Evolutionary conservation across 2,329 filamentous ascomycete species (phyloP).

Genomic region (Beauveria rudraprayagi): DNA sequence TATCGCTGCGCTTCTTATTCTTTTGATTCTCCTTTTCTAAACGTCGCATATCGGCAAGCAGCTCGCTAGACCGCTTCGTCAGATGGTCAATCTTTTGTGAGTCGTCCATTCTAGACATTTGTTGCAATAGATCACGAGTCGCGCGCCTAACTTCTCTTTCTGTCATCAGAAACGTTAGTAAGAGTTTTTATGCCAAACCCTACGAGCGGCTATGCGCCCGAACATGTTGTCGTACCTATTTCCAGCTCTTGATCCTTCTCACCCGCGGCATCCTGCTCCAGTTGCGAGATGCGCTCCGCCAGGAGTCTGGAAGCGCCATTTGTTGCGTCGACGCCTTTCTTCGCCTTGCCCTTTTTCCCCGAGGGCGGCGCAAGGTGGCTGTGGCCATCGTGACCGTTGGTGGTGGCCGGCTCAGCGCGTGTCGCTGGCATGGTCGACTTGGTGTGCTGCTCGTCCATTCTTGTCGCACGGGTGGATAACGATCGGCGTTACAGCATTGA

Average conservation of each 20-base stretch:
- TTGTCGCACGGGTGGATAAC: constrained; percentile 12
- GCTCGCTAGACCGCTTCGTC: constrained; percentile 83
- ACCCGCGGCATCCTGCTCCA: constrained; percentile 86
- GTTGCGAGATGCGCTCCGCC: constrained; percentile 86
- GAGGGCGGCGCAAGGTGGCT: constrained; percentile 33
- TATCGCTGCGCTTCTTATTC: constrained; percentile 90
- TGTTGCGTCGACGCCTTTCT: constrained; percentile 76
- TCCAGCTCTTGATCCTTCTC: constrained; percentile 94
- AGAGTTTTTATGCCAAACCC: not conserved
- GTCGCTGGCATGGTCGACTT: constrained; percentile 28
- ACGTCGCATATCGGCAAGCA: constrained; percentile 90
- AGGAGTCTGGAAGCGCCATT: constrained; percentile 87
- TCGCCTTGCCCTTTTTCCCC: constrained; percentile 72
- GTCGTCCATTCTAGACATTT: constrained; percentile 86
- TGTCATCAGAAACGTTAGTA: constrained; percentile 31
- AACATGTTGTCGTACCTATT: constrained; percentile 59
- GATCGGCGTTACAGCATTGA: constrained; percentile 3
- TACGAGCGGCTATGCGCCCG: not conserved
- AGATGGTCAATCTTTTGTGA: constrained; percentile 86
- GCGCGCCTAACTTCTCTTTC: constrained; percentile 92
- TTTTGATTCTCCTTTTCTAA: constrained; percentile 90
- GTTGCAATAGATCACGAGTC: constrained; percentile 79
- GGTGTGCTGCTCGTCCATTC: constrained; percentile 15
- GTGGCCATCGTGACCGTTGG: constrained; percentile 35
- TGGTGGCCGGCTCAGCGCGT: constrained; percentile 33